Conservation (phyloP, 2,329 filamentous ascomycete species). For the Fusarium guadeloupense region DNA sequence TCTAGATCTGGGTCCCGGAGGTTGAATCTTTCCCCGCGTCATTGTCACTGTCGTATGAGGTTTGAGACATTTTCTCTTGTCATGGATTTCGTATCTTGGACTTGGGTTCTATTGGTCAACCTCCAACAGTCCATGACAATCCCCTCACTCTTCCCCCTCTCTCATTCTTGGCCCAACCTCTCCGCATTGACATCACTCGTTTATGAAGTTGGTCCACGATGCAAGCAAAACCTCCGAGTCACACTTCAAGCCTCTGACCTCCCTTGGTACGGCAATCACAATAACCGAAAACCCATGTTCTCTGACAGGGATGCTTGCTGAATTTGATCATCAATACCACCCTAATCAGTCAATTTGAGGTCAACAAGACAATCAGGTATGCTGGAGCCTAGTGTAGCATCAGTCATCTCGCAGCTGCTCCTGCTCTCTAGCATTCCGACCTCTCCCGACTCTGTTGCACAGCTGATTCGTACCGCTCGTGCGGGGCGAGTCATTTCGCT, state of each 20-base stretch:
- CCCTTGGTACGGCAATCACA: neutral
- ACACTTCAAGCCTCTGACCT: neutral
- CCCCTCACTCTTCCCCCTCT: neutral
- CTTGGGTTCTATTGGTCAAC: conserved; percentile 1
- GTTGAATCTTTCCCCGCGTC: conserved; percentile 10
- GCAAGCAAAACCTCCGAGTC: neutral
- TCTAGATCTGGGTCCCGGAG: neutral
- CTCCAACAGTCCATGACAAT: neutral
- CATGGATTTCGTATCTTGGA: neutral
- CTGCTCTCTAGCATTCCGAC: conserved; percentile 18
- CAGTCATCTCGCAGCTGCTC: neutral
- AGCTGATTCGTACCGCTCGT: neutral
- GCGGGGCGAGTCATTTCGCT: conserved; percentile 3
- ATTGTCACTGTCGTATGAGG: neutral
- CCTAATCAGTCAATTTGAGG: neutral
- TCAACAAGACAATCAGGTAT: too few species aligned
- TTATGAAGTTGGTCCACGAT: too few species aligned
- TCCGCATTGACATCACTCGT: neutral
- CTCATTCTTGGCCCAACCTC: neutral
- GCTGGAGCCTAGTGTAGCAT: conserved; percentile 2
- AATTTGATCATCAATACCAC: conserved; percentile 10
- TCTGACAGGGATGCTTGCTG: neutral
- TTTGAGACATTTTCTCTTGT: conserved; percentile 1
- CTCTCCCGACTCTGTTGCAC: conserved; percentile 1
- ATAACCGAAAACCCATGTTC: neutral